phyloP scores from a whole-genome alignment of 306 rosid genomes.

The Crotalaria pallida region DNA sequence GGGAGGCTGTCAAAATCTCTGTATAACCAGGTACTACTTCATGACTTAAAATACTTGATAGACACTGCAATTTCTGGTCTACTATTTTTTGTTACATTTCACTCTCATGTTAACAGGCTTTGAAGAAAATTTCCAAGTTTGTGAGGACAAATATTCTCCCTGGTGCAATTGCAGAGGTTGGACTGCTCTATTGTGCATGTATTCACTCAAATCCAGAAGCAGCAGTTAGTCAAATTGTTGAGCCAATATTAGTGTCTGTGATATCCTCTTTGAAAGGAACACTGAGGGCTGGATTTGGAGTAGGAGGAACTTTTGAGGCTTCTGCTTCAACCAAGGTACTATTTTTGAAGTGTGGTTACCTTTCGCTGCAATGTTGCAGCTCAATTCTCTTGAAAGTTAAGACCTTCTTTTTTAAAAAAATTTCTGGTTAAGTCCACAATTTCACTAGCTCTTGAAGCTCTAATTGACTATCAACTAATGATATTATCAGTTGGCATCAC shows the following conservation, averaged over 20 bases:
- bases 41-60: conserved; percentile 16
- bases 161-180: conserved; percentile 97
- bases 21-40: conserved; percentile 63
- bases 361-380: conserved; percentile 14
- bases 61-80: conserved; percentile 2
- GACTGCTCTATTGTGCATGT: conserved; percentile 93
- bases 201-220: conserved; percentile 89
- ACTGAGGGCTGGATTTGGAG: conserved; percentile 81
- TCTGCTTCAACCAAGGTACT: conserved; percentile 62
- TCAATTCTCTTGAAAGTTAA: conserved; percentile 25
- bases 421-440: conserved; percentile 64
- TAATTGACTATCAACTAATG: conserved; percentile 80
- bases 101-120: conserved; percentile 53
- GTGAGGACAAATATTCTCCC: conserved; percentile 96
- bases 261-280: conserved; percentile 77
- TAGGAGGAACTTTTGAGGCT: conserved; percentile 43
- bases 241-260: conserved; percentile 76
- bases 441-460: conserved; percentile 96
- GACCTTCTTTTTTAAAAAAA: no score
- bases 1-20: conserved; percentile 88
- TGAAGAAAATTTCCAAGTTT: conserved; percentile 91
- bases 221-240: conserved; percentile 74
- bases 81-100: conserved; percentile 16
- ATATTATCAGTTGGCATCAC: conserved; percentile 81
- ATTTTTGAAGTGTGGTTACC: conserved; percentile 19